Conservation (phyloP, 768 basidiomycete species). For the Serendipita sp. region DNA sequence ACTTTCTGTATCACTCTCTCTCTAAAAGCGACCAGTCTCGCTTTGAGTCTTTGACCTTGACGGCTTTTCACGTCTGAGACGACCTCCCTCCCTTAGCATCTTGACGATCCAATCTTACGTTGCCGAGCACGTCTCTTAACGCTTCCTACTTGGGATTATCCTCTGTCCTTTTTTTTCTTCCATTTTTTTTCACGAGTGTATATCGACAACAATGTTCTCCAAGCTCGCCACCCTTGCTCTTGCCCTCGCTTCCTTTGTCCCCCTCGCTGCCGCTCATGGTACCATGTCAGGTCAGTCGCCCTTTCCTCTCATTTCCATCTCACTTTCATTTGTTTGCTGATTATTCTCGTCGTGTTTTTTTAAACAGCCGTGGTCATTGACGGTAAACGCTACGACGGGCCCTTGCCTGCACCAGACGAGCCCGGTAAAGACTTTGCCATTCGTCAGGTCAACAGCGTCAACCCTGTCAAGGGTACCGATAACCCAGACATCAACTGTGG, state of each 20-base stretch:
- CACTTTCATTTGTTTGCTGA: not conserved
- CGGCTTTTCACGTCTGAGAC: too few species aligned
- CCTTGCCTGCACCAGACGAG: conserved; percentile 29
- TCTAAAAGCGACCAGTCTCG: too few species aligned
- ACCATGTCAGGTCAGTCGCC: not conserved
- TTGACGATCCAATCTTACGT: not conserved
- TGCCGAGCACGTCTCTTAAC: not conserved
- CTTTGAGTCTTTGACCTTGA: too few species aligned
- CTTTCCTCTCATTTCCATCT: not conserved
- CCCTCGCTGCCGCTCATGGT: not conserved
- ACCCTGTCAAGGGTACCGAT: conserved; percentile 38
- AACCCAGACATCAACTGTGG: conserved; percentile 50
- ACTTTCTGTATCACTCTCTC: too few species aligned
- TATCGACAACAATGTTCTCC: not conserved
- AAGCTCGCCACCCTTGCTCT: not conserved
- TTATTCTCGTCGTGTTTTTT: not conserved
- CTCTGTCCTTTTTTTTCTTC: too few species aligned
- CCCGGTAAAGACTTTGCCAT: conserved; percentile 19
- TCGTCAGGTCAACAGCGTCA: conserved; percentile 27
- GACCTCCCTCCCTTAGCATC: not conserved
- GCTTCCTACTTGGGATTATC: too few species aligned
- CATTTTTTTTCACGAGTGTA: not conserved
- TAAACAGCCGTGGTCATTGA: conserved; percentile 23
- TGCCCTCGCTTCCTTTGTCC: not conserved
- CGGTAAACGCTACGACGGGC: conserved; percentile 22